Conservation (phyloP, 352 stramenopile genomes). For the Sclerospora graminicola region DNA sequence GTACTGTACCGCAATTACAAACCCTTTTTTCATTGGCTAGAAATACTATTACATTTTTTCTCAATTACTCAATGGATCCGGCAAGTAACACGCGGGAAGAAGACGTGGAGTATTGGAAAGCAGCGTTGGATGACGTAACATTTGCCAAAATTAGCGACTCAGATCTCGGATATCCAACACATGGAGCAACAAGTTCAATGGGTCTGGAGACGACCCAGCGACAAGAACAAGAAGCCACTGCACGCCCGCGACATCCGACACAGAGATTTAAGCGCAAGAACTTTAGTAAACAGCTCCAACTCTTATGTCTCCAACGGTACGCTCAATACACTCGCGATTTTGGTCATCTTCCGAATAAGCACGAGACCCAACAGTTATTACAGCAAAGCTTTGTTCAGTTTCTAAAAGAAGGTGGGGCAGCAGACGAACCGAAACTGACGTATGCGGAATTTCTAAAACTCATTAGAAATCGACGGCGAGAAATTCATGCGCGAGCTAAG, state of each 20-base stretch:
- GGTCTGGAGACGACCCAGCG: conserved; percentile 6
- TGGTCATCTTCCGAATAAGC: conserved; percentile 30
- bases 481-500: conserved; percentile 37
- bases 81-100: conserved; percentile 14
- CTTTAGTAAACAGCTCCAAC: conserved; percentile 58
- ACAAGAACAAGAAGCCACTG: conserved; percentile 1
- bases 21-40: too few relatives aligned
- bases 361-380: conserved; percentile 38
- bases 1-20: too few relatives aligned
- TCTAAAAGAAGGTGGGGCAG: conserved; percentile 31
- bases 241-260: background rate
- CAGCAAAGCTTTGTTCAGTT: conserved; percentile 48
- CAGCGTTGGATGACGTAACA: conserved; percentile 25
- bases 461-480: conserved; percentile 51
- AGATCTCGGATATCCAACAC: conserved; percentile 15
- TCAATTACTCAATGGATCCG: too few relatives aligned
- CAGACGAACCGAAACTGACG: conserved; percentile 37
- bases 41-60: too few relatives aligned
- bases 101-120: conserved; percentile 46
- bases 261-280: conserved; percentile 52
- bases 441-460: conserved; percentile 57
- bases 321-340: conserved; percentile 27
- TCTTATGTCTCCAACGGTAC: conserved; percentile 50
- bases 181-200: conserved; percentile 1
- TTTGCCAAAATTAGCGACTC: conserved; percentile 36